Evolutionary conservation across 768 basidiomycete species (phyloP).

Genomic region (Tubosaeta sp.): DNA sequence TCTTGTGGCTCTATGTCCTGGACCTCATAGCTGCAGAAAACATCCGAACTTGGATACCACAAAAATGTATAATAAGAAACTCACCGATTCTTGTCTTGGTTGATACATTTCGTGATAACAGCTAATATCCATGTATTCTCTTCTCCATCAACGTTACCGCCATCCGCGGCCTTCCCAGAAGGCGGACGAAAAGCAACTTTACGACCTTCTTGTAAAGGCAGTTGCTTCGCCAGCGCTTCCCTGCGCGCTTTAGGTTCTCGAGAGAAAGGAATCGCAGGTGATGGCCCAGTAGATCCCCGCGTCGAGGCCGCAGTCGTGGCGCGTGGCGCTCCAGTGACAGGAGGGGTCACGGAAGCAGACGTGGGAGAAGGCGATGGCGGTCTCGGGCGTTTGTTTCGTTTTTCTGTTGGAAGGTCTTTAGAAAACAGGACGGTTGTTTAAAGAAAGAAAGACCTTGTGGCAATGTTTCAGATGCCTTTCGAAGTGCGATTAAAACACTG

Average conservation of each 20-base stretch:
- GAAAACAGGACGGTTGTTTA: background rate
- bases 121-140: slow-evolving; percentile 75
- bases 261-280: slow-evolving; percentile 45
- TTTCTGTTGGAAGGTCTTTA: slow-evolving; percentile 41
- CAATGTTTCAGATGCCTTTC: slow-evolving; percentile 61
- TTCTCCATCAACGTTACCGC: slow-evolving; percentile 48
- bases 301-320: slow-evolving; percentile 13
- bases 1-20: slow-evolving; percentile 84
- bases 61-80: slow-evolving; percentile 4
- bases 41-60: background rate
- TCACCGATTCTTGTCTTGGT: slow-evolving; percentile 67
- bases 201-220: slow-evolving; percentile 67
- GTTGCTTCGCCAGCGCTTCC: slow-evolving; percentile 56
- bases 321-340: slow-evolving; percentile 18
- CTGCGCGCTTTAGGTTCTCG: slow-evolving; percentile 67
- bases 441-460: slow-evolving; percentile 46
- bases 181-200: slow-evolving; percentile 81
- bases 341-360: slow-evolving; percentile 38
- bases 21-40: slow-evolving; percentile 65
- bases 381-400: slow-evolving; percentile 73
- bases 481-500: slow-evolving; percentile 63
- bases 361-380: slow-evolving; percentile 63
- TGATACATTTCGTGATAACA: slow-evolving; percentile 64
- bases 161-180: slow-evolving; percentile 44
- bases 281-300: slow-evolving; percentile 59